phyloP scores from a whole-genome alignment of 23 red algal species.

The Rhodosorus marinus region DNA sequence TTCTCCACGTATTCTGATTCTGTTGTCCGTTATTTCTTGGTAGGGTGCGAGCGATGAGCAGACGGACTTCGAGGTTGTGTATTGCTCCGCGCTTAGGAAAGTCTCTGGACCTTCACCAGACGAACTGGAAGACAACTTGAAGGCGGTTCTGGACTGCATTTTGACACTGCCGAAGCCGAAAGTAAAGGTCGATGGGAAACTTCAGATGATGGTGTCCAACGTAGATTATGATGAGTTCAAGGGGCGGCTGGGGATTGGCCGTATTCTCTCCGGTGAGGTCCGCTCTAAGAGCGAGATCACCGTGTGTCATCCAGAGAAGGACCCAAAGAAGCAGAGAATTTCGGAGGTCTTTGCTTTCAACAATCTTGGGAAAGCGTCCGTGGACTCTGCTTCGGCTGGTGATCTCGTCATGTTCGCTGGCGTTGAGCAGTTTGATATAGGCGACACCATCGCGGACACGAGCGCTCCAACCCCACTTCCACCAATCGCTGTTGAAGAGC shows the following conservation, averaged over 20 bases:
- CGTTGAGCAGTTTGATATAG: slow-evolving; percentile 46
- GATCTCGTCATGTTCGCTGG: slow-evolving; percentile 75
- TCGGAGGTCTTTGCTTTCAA: slow-evolving; percentile 65
- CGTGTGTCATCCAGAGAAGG: slow-evolving; percentile 8
- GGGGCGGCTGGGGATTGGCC: slow-evolving; percentile 49
- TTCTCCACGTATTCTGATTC: too few relatives aligned
- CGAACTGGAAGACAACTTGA: slow-evolving; percentile 25
- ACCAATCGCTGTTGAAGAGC: slow-evolving; percentile 55
- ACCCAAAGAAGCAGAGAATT: slow-evolving; percentile 16
- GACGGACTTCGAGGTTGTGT: slow-evolving; percentile 61
- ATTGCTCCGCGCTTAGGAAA: slow-evolving; percentile 57
- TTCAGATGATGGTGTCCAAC: slow-evolving; percentile 65
- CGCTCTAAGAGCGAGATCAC: slow-evolving; percentile 11
- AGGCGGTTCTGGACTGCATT: slow-evolving; percentile 53
- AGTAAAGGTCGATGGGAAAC: slow-evolving; percentile 31
- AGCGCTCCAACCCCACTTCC: slow-evolving; percentile 25
- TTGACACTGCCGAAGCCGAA: slow-evolving; percentile 37
- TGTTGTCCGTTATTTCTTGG: too few relatives aligned
- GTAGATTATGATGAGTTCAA: slow-evolving; percentile 82
- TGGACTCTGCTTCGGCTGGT: slow-evolving; percentile 45
- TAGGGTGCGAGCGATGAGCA: slow-evolving; percentile 79
- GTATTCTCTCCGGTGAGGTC: slow-evolving; percentile 42
- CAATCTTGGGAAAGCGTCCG: slow-evolving; percentile 50
- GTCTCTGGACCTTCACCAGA: slow-evolving; percentile 17
- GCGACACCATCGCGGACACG: slow-evolving; percentile 47